A percentile compares a stretch with the other conserved stretches of the same genome.
These are phyloP conservation scores for Collariella sp. DNA, from an alignment of 495 filamentous ascomycete genomes.

Conservation along the genomic window DNA sequence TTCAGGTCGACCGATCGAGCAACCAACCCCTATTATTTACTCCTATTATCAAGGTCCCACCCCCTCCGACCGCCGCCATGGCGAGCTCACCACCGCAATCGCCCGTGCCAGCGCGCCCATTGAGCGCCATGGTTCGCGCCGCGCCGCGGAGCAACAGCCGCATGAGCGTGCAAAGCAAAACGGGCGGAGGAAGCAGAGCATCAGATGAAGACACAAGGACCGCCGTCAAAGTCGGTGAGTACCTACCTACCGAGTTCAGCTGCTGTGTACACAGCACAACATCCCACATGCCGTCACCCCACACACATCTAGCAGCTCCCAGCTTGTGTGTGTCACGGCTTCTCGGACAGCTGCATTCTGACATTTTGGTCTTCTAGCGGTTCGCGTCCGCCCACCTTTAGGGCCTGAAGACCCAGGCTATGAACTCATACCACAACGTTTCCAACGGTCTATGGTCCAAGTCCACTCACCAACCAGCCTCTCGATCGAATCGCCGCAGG, in stretches of 20 bases:
- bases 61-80: slow-evolving; percentile 33
- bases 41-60: slow-evolving; percentile 16
- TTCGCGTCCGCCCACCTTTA: slow-evolving; percentile 88
- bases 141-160: slow-evolving; percentile 74
- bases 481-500: slow-evolving; percentile 81
- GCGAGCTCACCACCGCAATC: slow-evolving; percentile 49
- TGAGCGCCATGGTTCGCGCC: slow-evolving; percentile 79
- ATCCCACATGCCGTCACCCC: slow-evolving; percentile 19
- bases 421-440: slow-evolving; percentile 91
- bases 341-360: slow-evolving; percentile 17
- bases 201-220: slow-evolving; percentile 93
- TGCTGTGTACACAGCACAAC: slow-evolving; percentile 5
- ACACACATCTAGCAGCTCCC: slow-evolving; percentile 10
- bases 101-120: slow-evolving; percentile 57
- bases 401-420: slow-evolving; percentile 78
- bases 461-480: slow-evolving; percentile 76
- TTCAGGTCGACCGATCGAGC: slow-evolving; percentile 10
- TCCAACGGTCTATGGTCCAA: slow-evolving; percentile 87
- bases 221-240: slow-evolving; percentile 98
- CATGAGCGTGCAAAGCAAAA: slow-evolving; percentile 77
- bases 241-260: too few species aligned
- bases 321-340: slow-evolving; percentile 12
- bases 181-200: slow-evolving; percentile 70
- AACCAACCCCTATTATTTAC: background rate
- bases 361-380: slow-evolving; percentile 47